Base-by-base conservation (phyloP, 2,329 filamentous ascomycete genomes). In the Arthrobotrys sphaeroides region DNA sequence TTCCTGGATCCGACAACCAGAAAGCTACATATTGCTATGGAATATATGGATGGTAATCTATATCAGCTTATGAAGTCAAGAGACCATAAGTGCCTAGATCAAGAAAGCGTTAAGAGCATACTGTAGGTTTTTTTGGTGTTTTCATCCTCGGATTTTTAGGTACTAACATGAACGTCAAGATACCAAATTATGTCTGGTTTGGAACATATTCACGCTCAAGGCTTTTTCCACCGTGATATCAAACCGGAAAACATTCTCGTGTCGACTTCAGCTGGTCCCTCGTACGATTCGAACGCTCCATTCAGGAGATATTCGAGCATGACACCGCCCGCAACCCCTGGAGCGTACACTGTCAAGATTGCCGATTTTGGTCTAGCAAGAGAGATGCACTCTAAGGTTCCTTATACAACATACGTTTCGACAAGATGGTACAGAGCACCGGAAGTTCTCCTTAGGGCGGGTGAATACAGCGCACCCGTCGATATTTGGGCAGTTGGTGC, bases 181-280 rank as follows among this genome's bases (percentile, higher is more conserved):
- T 97, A 92, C 84, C 95, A 99, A 84, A 99, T 99, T 80, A 90
- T 99, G 84, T 91, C 93, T 62, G 95, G 95, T 65, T 87, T 99
- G 26, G 94, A 99, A 82, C 95, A 99, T 82, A 98, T 99, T 73
- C 95, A 99, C 84, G 91, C 94, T 38, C 93, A 98, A 84, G 89
- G 92, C 82, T 99, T 99, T 85, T 99, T 99, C 84, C 95, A 99
- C 83, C 93, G 95, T 81, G 95, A 99, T 82, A 98, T 99, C 84
- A 99, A 99, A 83, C 95, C 95, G 36, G 95, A 99, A 83, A 99
- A 99, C 83, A 99, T 99, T 74, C 88, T 99, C 24, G 94, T 99
- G 6, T 96, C 95, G 0, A 96, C 94, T 26, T 96, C 94, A 1
- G 88, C 91, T 40, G 87, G 77, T 40, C 79, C 79, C 24, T 77